These are phyloP conservation scores for Diaporthe helianthi DNA, from an alignment of 2,329 filamentous ascomycete genomes.

Conservation along the genomic window DNA sequence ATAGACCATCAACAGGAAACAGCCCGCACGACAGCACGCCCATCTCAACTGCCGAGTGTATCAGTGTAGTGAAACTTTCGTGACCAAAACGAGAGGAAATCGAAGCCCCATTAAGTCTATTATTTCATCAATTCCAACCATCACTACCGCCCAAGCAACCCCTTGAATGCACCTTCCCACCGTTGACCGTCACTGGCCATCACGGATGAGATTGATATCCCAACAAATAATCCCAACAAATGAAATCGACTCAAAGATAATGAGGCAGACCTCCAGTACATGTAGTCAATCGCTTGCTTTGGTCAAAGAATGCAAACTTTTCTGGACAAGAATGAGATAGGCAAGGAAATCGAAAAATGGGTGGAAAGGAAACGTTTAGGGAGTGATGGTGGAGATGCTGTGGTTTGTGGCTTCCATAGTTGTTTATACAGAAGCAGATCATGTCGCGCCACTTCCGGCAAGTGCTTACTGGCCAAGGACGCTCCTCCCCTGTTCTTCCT, in stretches of 20 bases:
- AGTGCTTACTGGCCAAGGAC: background rate
- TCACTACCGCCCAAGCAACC: background rate
- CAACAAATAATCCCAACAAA: conserved; percentile 4
- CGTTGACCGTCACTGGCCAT: background rate
- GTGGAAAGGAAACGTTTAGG: conserved; percentile 13
- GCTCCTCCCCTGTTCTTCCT: background rate
- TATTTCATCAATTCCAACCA: conserved; percentile 3
- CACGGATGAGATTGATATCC: conserved; percentile 8
- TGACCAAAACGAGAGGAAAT: conserved; percentile 12
- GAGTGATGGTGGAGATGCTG: conserved; percentile 24
- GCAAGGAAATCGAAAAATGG: background rate
- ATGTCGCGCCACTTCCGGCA: conserved; percentile 20
- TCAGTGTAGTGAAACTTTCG: background rate
- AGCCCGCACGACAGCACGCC: background rate
- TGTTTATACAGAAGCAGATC: conserved; percentile 36
- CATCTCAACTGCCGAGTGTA: background rate
- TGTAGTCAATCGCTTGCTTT: conserved; percentile 21
- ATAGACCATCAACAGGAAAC: background rate
- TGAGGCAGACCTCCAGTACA: conserved; percentile 16
- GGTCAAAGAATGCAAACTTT: conserved; percentile 22
- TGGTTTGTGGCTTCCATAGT: conserved; percentile 32
- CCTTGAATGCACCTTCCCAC: conserved; percentile 7
- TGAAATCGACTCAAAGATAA: conserved; percentile 7
- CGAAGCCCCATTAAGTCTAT: conserved; percentile 15
- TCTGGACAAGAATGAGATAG: background rate